These are phyloP conservation scores for Hura crepitans DNA, from an alignment of 441 rosid species.

Conservation along the genomic window DNA sequence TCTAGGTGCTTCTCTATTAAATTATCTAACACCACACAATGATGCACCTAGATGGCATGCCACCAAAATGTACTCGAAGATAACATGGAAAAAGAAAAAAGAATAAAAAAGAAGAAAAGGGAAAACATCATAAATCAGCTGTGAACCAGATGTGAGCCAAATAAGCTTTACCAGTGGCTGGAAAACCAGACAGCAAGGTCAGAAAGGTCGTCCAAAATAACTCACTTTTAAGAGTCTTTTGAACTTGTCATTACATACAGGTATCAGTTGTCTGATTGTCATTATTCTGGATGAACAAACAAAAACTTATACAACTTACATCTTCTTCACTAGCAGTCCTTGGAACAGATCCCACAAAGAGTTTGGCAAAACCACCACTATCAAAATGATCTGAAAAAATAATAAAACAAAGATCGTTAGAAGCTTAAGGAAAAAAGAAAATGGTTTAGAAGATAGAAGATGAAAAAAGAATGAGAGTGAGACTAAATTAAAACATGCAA, in stretches of 20 bases:
- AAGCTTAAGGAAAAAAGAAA: conserved; percentile 6
- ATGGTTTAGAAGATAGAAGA: not conserved
- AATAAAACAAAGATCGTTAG: not conserved
- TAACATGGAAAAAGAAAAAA: not conserved
- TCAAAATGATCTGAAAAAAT: conserved; percentile 51
- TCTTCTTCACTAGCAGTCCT: conserved; percentile 80
- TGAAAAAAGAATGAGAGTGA: not conserved
- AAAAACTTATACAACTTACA: conserved; percentile 44
- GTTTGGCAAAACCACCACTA: conserved; percentile 68
- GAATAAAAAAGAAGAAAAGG: not conserved
- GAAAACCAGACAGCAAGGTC: not conserved
- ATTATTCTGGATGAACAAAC: not conserved
- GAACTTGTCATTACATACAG: not conserved
- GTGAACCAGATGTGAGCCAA: not conserved
- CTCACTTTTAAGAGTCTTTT: not conserved
- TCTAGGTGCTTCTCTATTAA: not conserved
- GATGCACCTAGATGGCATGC: not conserved
- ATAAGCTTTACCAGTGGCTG: not conserved
- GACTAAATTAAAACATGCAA: not conserved
- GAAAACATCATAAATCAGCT: not conserved
- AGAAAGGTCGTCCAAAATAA: not conserved
- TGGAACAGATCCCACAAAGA: conserved; percentile 98
- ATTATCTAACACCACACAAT: not conserved
- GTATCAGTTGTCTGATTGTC: conserved; percentile 12
- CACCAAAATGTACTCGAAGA: not conserved